phyloP scores from a whole-genome alignment of 208 protist genomes.

The Leishmania aethiopica region DNA sequence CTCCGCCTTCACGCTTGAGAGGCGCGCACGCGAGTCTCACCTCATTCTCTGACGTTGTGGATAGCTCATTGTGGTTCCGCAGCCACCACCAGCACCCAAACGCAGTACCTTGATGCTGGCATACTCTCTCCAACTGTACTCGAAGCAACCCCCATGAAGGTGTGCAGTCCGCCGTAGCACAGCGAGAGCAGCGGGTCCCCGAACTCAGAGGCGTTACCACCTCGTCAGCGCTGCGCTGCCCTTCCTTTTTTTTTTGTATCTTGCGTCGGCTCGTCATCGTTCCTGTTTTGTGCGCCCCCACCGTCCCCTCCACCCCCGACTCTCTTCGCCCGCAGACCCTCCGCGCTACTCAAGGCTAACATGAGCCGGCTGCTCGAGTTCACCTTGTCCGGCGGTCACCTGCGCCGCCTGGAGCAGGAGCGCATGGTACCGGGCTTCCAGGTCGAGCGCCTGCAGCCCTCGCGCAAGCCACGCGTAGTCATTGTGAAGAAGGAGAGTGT shows the following conservation, averaged over 20 bases:
- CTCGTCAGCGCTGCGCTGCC: not conserved
- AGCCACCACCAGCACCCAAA: not conserved
- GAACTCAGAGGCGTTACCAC: not conserved
- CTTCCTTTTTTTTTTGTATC: not conserved
- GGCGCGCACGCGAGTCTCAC: not conserved
- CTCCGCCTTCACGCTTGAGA: not conserved
- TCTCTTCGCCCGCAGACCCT: not conserved
- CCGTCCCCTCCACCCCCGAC: not conserved
- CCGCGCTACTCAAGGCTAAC: not conserved
- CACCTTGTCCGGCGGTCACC: conserved; percentile 9
- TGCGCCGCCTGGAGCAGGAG: conserved; percentile 25
- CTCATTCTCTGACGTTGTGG: not conserved
- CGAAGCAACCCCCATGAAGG: not conserved
- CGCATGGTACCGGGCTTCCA: conserved; percentile 21
- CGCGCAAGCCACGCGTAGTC: conserved; percentile 25
- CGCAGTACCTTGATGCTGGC: not conserved
- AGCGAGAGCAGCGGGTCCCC: not conserved
- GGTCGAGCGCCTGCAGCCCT: conserved; percentile 15
- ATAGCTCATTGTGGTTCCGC: not conserved
- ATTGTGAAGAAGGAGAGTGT: conserved; percentile 11
- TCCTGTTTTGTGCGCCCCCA: not conserved
- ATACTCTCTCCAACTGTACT: not conserved
- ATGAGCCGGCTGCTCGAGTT: conserved; percentile 13
- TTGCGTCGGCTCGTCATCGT: not conserved
- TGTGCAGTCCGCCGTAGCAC: not conserved